A percentile compares a stretch with the other conserved stretches of the same genome.
Evolutionary conservation across 106 monocot species (phyloP).

Genomic region (Phalaenopsis equestris): DNA sequence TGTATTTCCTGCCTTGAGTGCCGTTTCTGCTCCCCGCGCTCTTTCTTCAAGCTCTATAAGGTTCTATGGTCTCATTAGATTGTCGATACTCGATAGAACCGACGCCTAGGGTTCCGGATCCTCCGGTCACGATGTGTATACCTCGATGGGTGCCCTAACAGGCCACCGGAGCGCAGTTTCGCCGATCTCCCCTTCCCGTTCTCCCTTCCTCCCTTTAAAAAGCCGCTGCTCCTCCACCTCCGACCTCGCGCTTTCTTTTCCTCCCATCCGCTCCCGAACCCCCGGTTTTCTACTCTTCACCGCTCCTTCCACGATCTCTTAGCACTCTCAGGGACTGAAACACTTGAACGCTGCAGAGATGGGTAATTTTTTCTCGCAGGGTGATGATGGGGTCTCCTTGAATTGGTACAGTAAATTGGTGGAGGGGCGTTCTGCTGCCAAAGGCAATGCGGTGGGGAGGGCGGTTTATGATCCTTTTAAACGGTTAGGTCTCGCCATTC

Average conservation of each 20-base stretch:
- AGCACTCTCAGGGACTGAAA: too few relatives aligned
- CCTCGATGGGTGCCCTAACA: background rate
- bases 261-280: too few relatives aligned
- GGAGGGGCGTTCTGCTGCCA: too few relatives aligned
- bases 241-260: background rate
- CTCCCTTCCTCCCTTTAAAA: background rate
- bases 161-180: background rate
- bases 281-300: too few relatives aligned
- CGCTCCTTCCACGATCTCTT: too few relatives aligned
- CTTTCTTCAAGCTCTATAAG: too few relatives aligned
- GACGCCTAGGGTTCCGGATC: background rate
- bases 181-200: background rate
- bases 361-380: background rate
- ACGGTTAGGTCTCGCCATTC: background rate
- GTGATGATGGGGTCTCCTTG: background rate
- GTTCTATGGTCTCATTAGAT: too few relatives aligned
- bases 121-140: background rate
- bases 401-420: background rate
- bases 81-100: background rate
- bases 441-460: background rate
- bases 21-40: too few relatives aligned
- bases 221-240: background rate
- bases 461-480: background rate
- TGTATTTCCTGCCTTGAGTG: too few relatives aligned
- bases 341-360: background rate